Evolutionary conservation across 495 filamentous ascomycete species (phyloP).

Genomic region (Talaromyces wortmannii): DNA sequence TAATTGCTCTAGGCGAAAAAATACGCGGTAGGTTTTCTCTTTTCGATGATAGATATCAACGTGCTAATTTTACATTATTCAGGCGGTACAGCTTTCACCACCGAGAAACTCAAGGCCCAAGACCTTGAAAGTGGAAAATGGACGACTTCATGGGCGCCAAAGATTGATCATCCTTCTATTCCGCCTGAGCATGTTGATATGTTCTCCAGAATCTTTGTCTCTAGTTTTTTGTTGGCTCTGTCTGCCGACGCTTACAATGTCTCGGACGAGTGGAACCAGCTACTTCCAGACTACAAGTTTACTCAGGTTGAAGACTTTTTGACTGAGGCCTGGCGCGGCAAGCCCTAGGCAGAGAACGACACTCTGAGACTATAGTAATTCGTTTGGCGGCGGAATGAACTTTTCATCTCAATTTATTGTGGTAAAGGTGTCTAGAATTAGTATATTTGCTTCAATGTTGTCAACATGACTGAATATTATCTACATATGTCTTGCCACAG

Average conservation of each 20-base stretch:
- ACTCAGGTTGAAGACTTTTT: conserved; percentile 41
- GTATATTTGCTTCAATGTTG: no score
- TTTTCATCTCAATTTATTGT: no score
- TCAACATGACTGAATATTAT: no score
- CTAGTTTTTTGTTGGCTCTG: conserved; percentile 33
- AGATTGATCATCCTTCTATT: conserved; percentile 34
- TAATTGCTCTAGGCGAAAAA: conserved; percentile 40
- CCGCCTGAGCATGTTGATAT: conserved; percentile 26
- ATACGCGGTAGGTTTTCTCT: conserved; percentile 36
- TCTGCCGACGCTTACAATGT: conserved; percentile 28
- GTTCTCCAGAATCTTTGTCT: conserved; percentile 21
- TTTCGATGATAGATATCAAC: no score
- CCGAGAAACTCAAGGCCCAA: conserved; percentile 34
- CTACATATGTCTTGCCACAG: no score
- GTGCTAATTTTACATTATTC: not conserved
- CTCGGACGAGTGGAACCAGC: conserved; percentile 45
- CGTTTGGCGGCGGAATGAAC: no score
- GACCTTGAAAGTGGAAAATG: conserved; percentile 39
- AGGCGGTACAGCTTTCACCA: conserved; percentile 27
- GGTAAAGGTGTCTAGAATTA: no score
- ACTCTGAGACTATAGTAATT: no score
- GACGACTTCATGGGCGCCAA: conserved; percentile 36
- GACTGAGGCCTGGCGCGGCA: conserved; percentile 34
- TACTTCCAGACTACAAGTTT: conserved; percentile 48
- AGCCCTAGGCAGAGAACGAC: conserved; percentile 12